These are phyloP conservation scores for Geotrichum bryndzae DNA, from an alignment of 1,139 yeast species.

Conservation along the genomic window DNA sequence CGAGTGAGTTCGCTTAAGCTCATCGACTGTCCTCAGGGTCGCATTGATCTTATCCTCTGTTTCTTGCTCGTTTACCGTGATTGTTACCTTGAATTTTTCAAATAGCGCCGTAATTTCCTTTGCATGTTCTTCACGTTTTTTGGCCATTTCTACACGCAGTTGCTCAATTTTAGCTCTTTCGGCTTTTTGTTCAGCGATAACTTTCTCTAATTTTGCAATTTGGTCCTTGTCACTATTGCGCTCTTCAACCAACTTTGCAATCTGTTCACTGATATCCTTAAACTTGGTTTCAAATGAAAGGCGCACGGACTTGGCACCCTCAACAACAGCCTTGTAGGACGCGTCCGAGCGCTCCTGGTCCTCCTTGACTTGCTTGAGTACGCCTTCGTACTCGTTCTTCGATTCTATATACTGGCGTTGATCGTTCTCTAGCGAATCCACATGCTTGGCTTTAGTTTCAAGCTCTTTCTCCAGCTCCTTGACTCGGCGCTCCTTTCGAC, in stretches of 20 bases:
- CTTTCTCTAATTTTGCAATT: constrained; percentile 13
- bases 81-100: constrained; percentile 1
- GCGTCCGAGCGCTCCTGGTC: constrained; percentile 24
- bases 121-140: constrained; percentile 23
- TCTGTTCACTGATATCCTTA: constrained; percentile 3
- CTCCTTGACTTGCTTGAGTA: constrained; percentile 12
- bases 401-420: constrained; percentile 13
- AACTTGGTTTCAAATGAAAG: constrained; percentile 7
- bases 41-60: constrained; percentile 7
- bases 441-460: constrained; percentile 5
- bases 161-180: constrained; percentile 11
- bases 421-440: constrained; percentile 11
- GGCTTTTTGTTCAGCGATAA: constrained; percentile 7
- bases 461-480: constrained; percentile 23
- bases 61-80: constrained; percentile 3
- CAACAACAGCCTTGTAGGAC: constrained; percentile 8
- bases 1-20: background rate
- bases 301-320: constrained; percentile 2
- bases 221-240: constrained; percentile 23
- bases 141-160: constrained; percentile 22
- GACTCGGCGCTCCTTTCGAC: constrained; percentile 29
- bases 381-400: constrained; percentile 10
- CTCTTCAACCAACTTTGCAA: constrained; percentile 15
- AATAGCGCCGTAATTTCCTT: constrained; percentile 19
- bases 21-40: constrained; percentile 9